phyloP scores from a whole-genome alignment of 805 yeast species.

The Hemisphaericaspora nanyangensis region DNA sequence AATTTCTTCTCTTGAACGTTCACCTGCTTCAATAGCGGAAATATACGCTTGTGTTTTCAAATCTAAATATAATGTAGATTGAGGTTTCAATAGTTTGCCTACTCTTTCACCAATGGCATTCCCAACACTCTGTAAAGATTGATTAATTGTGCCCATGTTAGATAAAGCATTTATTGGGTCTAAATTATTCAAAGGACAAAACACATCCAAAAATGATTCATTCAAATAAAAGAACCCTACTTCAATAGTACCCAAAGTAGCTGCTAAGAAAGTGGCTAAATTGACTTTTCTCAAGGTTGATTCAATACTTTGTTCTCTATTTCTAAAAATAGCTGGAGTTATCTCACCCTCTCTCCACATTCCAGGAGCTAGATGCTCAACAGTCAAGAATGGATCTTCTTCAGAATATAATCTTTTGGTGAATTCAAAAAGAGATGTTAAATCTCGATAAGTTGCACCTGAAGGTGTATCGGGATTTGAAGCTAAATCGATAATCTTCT shows the following conservation, averaged over 20 bases:
- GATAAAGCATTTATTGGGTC: conserved; percentile 45
- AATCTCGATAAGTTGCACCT: conserved; percentile 62
- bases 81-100: conserved; percentile 71
- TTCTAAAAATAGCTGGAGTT: conserved; percentile 55
- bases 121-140: conserved; percentile 31
- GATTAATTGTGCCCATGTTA: conserved; percentile 27
- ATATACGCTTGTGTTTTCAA: conserved; percentile 94
- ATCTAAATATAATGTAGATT: conserved; percentile 75
- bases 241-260: conserved; percentile 78
- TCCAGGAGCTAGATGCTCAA: conserved; percentile 68
- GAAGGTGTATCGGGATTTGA: conserved; percentile 61
- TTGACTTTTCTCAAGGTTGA: conserved; percentile 79
- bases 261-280: conserved; percentile 82
- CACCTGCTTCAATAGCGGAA: conserved; percentile 70
- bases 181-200: conserved; percentile 69
- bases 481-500: conserved; percentile 67
- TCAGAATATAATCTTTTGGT: conserved; percentile 67
- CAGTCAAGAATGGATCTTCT: conserved; percentile 68
- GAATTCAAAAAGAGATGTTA: conserved; percentile 75
- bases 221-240: conserved; percentile 85
- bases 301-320: conserved; percentile 58
- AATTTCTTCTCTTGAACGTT: conserved; percentile 60
- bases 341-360: conserved; percentile 61
- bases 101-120: conserved; percentile 37
- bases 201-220: conserved; percentile 79